Conservation (phyloP, 768 basidiomycete genomes). For the Calocybe cyanea region DNA sequence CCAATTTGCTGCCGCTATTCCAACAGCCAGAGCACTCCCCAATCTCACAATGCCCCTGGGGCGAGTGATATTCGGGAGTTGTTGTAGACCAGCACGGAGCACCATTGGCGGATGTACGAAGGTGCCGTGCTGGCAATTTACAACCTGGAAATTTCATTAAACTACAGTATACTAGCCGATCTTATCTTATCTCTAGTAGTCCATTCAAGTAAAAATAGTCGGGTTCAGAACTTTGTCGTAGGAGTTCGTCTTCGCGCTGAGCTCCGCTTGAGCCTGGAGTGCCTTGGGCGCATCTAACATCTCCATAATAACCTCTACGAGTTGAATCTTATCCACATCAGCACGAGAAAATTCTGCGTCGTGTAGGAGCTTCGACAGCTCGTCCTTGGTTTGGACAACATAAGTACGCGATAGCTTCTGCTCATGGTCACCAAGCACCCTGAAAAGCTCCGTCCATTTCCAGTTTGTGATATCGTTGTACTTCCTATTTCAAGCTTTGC, state of each 20-base stretch:
- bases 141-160: not conserved
- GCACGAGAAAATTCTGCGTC: slow-evolving; percentile 58
- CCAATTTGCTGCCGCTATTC: slow-evolving; percentile 34
- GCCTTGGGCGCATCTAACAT: slow-evolving; percentile 67
- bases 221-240: slow-evolving; percentile 24
- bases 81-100: slow-evolving; percentile 24
- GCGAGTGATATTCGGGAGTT: slow-evolving; percentile 19
- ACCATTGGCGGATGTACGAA: no score
- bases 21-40: slow-evolving; percentile 37
- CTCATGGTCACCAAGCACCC: slow-evolving; percentile 51
- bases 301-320: slow-evolving; percentile 80
- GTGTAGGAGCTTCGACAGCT: slow-evolving; percentile 65
- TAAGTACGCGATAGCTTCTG: slow-evolving; percentile 55
- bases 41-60: slow-evolving; percentile 28
- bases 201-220: not conserved
- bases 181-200: no score
- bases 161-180: no score
- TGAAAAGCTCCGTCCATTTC: slow-evolving; percentile 67
- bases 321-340: slow-evolving; percentile 52
- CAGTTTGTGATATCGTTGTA: slow-evolving; percentile 89
- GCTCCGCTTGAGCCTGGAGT: slow-evolving; percentile 52
- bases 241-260: slow-evolving; percentile 47
- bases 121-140: no score
- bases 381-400: slow-evolving; percentile 61
- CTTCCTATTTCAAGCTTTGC: slow-evolving; percentile 35